A percentile compares a stretch with the other conserved stretches of the same genome.
phyloP scores from a whole-genome alignment of 768 basidiomycete genomes.

The Russula sp. region DNA sequence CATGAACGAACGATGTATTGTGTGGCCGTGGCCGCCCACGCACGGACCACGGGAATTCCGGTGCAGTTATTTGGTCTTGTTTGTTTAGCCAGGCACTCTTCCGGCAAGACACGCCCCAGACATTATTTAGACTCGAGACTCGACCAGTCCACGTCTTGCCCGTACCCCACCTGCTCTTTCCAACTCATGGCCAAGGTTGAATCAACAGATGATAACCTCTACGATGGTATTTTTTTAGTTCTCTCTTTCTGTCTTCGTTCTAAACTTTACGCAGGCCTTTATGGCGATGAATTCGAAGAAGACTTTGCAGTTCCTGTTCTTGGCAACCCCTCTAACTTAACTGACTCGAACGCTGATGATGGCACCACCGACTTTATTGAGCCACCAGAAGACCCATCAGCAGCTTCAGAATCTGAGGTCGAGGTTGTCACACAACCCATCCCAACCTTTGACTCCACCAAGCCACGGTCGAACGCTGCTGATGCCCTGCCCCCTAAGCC shows the following conservation, averaged over 20 bases:
- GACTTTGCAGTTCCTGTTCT: constrained; percentile 25
- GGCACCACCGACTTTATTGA: constrained; percentile 6
- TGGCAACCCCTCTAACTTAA: constrained; percentile 13
- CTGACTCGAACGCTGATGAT: constrained; percentile 8
- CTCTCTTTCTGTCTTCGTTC: neutral
- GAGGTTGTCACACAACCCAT: constrained; percentile 8
- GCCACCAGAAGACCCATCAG: constrained; percentile 16
- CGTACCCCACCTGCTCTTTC: neutral
- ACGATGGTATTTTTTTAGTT: constrained; percentile 17
- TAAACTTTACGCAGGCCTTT: constrained; percentile 24
- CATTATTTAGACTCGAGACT: constrained; percentile 1
- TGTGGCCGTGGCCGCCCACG: constrained; percentile 3
- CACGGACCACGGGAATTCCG: constrained; percentile 10
- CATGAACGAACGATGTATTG: constrained; percentile 7
- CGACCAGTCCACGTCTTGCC: constrained; percentile 8
- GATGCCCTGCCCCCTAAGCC: constrained; percentile 27
- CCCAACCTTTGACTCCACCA: constrained; percentile 21
- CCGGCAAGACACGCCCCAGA: neutral
- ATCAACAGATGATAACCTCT: constrained; percentile 28
- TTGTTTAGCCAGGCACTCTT: constrained; percentile 3
- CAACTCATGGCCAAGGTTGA: constrained; percentile 27
- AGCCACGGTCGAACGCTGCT: neutral
- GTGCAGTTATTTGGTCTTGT: constrained; percentile 18
- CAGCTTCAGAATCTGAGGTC: neutral
- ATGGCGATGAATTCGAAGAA: constrained; percentile 32